Conservation (phyloP, 1,139 yeast species). For the Protomyces inundatus region DNA sequence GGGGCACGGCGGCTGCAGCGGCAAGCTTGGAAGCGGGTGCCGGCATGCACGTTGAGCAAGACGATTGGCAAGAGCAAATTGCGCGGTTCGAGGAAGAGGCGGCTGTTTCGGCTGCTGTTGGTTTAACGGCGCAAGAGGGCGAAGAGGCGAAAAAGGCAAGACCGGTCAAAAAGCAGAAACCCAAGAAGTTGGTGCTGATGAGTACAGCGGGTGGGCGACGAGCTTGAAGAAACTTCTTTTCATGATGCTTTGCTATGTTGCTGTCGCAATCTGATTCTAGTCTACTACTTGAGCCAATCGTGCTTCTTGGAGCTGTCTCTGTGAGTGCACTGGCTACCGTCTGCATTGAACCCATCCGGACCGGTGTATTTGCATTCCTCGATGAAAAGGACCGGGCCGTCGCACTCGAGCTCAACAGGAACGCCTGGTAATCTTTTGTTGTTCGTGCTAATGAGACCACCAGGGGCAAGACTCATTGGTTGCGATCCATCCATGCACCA, state of each 20-base stretch:
- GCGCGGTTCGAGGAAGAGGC: constrained; percentile 27
- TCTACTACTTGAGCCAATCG: no score
- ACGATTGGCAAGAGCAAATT: constrained; percentile 32
- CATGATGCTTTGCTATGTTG: no score
- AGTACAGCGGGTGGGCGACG: constrained; percentile 29
- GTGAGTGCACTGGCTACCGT: no score
- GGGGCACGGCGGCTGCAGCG: constrained; percentile 19
- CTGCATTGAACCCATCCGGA: no score
- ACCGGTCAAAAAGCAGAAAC: constrained; percentile 27
- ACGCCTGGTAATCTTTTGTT: background rate
- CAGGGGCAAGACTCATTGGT: constrained; percentile 2
- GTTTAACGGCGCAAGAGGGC: background rate
- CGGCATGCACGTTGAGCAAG: constrained; percentile 26
- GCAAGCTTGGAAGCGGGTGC: constrained; percentile 31
- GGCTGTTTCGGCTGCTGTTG: constrained; percentile 1
- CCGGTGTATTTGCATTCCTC: background rate
- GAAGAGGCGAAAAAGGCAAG: constrained; percentile 3
- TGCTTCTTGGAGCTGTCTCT: no score
- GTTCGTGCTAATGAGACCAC: constrained; percentile 14
- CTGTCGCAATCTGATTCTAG: no score
- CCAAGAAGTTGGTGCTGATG: constrained; percentile 32
- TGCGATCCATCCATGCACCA: constrained; percentile 20
- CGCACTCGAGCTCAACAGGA: constrained; percentile 1
- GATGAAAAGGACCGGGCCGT: constrained; percentile 6
- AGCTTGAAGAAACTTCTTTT: background rate